Evolutionary conservation across 371 early-diverging fungal genomes (phyloP).

Genomic region (Apophysomyces elegans): DNA sequence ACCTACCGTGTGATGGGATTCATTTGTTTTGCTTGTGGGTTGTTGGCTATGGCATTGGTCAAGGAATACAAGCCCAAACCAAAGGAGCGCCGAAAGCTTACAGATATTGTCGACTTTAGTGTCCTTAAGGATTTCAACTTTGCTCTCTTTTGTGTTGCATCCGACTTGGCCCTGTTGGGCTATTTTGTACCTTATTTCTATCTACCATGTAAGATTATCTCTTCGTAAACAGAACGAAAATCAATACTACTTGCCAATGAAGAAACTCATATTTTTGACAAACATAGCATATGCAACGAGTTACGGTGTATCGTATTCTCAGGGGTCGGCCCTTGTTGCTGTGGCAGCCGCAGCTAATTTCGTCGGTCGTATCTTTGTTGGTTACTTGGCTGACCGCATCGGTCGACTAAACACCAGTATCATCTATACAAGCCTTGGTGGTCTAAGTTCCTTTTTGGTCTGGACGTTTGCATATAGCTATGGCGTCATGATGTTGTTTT

Average conservation of each 20-base stretch:
- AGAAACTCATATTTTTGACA: background rate
- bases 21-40: constrained; percentile 44
- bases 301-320: constrained; percentile 29
- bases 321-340: constrained; percentile 39
- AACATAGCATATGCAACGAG: constrained; percentile 33
- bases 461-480: constrained; percentile 56
- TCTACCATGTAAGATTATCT: constrained; percentile 43
- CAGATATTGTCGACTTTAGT: constrained; percentile 45
- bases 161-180: constrained; percentile 51
- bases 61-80: constrained; percentile 33
- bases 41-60: constrained; percentile 40
- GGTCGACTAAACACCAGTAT: constrained; percentile 52
- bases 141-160: constrained; percentile 44
- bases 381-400: constrained; percentile 45
- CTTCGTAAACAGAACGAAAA: background rate
- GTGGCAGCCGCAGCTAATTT: constrained; percentile 57
- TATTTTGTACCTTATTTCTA: constrained; percentile 68
- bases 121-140: constrained; percentile 51
- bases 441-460: constrained; percentile 43
- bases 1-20: constrained; percentile 62
- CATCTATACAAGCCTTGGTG: constrained; percentile 32
- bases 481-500: constrained; percentile 43
- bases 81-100: constrained; percentile 21
- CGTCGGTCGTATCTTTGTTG: constrained; percentile 60
- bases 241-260: background rate